Percentiles rank a stretch among this genome's conserved stretches.
These are phyloP conservation scores for Macadamia tetraphylla DNA, from an alignment of 164 flowering plant species.

Conservation along the genomic window DNA sequence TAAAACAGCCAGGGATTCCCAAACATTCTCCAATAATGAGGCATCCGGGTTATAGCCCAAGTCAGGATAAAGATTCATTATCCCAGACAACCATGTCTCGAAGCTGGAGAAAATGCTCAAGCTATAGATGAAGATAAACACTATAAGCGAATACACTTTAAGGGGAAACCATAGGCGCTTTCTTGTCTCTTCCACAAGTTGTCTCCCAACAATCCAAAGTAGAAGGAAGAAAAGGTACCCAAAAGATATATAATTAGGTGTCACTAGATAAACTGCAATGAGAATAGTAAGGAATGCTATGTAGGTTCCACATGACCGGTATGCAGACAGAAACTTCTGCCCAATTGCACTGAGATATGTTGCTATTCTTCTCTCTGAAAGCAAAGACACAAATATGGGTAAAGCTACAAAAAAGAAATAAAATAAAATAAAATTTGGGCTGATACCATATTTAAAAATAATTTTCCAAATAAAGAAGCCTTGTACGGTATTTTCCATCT, in stretches of 20 bases:
- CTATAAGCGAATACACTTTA: conserved; percentile 65
- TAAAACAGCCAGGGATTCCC: conserved; percentile 86
- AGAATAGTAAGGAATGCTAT: conserved; percentile 86
- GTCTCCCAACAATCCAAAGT: conserved; percentile 91
- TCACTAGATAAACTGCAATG: conserved; percentile 67
- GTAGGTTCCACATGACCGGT: conserved; percentile 86
- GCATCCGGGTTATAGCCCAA: conserved; percentile 72
- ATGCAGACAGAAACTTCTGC: conserved; percentile 63
- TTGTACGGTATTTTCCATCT: too few species aligned
- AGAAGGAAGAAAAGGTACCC: conserved; percentile 88
- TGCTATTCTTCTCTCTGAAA: conserved; percentile 84
- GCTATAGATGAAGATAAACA: conserved; percentile 61
- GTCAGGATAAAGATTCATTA: conserved; percentile 47
- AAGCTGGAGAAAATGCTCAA: conserved; percentile 73
- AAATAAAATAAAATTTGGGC: neutral
- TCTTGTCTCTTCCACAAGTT: conserved; percentile 75
- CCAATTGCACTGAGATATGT: conserved; percentile 75
- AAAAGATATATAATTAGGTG: conserved; percentile 81
- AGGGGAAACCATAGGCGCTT: conserved; percentile 90
- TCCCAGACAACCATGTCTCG: conserved; percentile 51
- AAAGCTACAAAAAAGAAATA: neutral
- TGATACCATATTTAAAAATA: neutral
- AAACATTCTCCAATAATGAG: conserved; percentile 62
- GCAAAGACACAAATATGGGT: conserved; percentile 11
- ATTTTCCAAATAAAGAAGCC: neutral